Percentiles rank a stretch among this genome's conserved stretches.
phyloP scores from a whole-genome alignment of 805 yeast species.

The Zygotorulaspora danielsina region DNA sequence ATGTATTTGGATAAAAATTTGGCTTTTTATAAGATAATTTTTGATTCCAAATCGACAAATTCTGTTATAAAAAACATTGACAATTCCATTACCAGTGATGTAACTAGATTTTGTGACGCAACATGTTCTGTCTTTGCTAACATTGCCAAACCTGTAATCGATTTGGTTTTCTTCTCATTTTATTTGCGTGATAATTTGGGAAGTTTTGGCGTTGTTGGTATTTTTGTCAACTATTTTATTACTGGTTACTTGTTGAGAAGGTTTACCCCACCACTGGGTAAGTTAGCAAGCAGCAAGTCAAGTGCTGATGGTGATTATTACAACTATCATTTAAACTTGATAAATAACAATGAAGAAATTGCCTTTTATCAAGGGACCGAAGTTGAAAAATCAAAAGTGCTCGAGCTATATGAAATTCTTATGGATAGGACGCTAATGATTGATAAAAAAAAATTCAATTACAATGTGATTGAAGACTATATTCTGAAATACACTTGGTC shows the following conservation, averaged over 20 bases:
- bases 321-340: slow-evolving; percentile 78
- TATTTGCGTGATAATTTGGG: slow-evolving; percentile 85
- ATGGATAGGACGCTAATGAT: slow-evolving; percentile 51
- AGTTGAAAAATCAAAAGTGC: slow-evolving; percentile 67
- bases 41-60: slow-evolving; percentile 46
- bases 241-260: slow-evolving; percentile 72
- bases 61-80: slow-evolving; percentile 64
- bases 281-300: slow-evolving; percentile 65
- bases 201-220: slow-evolving; percentile 76
- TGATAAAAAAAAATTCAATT: slow-evolving; percentile 57
- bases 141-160: slow-evolving; percentile 89
- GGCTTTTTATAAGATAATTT: slow-evolving; percentile 78
- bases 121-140: slow-evolving; percentile 79
- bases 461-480: slow-evolving; percentile 77
- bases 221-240: slow-evolving; percentile 70
- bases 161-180: slow-evolving; percentile 74
- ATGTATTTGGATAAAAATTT: slow-evolving; percentile 74
- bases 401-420: slow-evolving; percentile 53
- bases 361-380: slow-evolving; percentile 88
- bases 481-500: slow-evolving; percentile 91
- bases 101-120: slow-evolving; percentile 73
- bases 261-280: slow-evolving; percentile 82
- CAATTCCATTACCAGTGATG: slow-evolving; percentile 75
- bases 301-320: slow-evolving; percentile 84
- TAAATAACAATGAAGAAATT: slow-evolving; percentile 87